These are phyloP conservation scores for Picea mariana DNA, from an alignment of 83 land plant genomes.

Conservation along the genomic window DNA sequence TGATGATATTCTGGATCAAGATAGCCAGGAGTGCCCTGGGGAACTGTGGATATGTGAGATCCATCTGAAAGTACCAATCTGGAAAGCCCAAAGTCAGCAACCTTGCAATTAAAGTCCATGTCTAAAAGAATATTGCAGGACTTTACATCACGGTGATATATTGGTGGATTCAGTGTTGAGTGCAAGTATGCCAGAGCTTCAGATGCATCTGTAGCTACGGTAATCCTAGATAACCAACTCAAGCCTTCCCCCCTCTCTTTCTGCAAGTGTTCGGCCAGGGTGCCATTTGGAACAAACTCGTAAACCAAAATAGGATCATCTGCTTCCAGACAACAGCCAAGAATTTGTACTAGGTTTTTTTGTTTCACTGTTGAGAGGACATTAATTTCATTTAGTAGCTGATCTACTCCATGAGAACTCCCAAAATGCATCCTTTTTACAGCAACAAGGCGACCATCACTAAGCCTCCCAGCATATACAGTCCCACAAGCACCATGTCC, in stretches of 20 bases:
- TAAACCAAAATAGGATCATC: slow-evolving; percentile 23
- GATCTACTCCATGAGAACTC: slow-evolving; percentile 32
- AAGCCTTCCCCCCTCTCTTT: slow-evolving; percentile 51
- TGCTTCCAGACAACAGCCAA: slow-evolving; percentile 20
- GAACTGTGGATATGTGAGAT: slow-evolving; percentile 77
- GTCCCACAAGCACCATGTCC: slow-evolving; percentile 87
- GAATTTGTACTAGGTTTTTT: slow-evolving; percentile 6
- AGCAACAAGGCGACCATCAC: slow-evolving; percentile 60
- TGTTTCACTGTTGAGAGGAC: slow-evolving; percentile 17
- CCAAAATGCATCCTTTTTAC: slow-evolving; percentile 57
- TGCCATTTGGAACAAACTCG: slow-evolving; percentile 22
- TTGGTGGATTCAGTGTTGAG: slow-evolving; percentile 59
- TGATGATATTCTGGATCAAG: slow-evolving; percentile 87
- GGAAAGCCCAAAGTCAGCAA: slow-evolving; percentile 86
- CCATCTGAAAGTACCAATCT: slow-evolving; percentile 51
- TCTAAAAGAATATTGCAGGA: slow-evolving; percentile 82
- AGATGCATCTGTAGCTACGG: slow-evolving; percentile 71
- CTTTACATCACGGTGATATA: slow-evolving; percentile 86
- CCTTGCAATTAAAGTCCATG: slow-evolving; percentile 59
- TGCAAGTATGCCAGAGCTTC: slow-evolving; percentile 78
- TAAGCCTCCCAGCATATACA: slow-evolving; percentile 75
- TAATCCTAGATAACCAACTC: slow-evolving; percentile 60
- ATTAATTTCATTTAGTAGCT: slow-evolving; percentile 17
- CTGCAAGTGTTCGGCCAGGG: slow-evolving; percentile 63
- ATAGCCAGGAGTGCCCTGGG: slow-evolving; percentile 91